These are phyloP conservation scores for Sorghum bicolor DNA, from an alignment of 176 grass and related monocot species.

Conservation along the genomic window Sorghum_bicolor_NCBIv3 NC_012874.2:1431501-1432000, in stretches of 20 bases:
- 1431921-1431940: too few relatives aligned
- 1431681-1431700: conserved; percentile 5
- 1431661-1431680: neutral
- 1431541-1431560: conserved; percentile 26
- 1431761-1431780: too few relatives aligned
- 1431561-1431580: neutral
- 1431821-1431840: neutral
- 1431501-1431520: too few relatives aligned
- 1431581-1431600: conserved; percentile 27
- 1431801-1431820: neutral
- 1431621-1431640: conserved; percentile 44
- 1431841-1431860: neutral
- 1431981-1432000: too few relatives aligned
- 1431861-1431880: too few relatives aligned
- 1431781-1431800: too few relatives aligned
- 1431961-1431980: too few relatives aligned
- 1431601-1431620: neutral
- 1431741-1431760: too few relatives aligned
- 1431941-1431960: too few relatives aligned
- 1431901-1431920: too few relatives aligned
- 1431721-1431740: fast-evolving
- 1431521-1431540: neutral
- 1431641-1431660: neutral
- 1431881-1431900: too few relatives aligned
- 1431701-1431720: neutral